Evolutionary conservation across 768 basidiomycete species (phyloP), one percentile per base, ranked within the genome.

Genomic region (Ephemerocybe angulata): DNA sequence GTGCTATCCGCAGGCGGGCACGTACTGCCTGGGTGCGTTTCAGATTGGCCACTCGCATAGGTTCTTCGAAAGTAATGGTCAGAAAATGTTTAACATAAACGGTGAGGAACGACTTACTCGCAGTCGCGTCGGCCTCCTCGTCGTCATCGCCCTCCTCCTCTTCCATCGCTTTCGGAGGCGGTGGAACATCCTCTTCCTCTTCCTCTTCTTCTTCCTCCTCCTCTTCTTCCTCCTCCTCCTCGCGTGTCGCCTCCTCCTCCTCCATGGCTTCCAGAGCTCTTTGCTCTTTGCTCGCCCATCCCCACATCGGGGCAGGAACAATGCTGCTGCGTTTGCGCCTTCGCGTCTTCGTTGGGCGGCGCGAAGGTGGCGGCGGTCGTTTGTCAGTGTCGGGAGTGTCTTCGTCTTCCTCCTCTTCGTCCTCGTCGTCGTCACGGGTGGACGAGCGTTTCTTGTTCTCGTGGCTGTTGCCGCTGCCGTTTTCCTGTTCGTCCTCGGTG

Each of bases 231-330:
- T 83, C 80, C 52, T 71, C 66, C 15, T 55, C 69, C 29, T 62
- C 58, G 30, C 55, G 57, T 50, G 55, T 63, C 29, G 53, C 84
- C 57, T 86, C 83, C 77, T 80, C 78, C 52, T 79, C 79, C 59
- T 82, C 80, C 52, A 71, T 65, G 19, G 51, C 69, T 30, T 65
- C 58, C 31, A 58, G 60, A 49, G 59, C 62, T 35, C 60, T 28
- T 15, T 67, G 58, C 68, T 68, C 77, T 47, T 70, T 75, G 66
- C 82, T 84, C 61, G 84, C 88, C 90, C 90, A 93, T 24, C 81
- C 88, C 90, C 90, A 92, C 88, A 91, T 92, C 52, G 82, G 82
- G 31, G 84, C 84, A 27, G 90, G 88, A 1, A 89, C 84, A 56
- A 90, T 76, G 53, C 85, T 86, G 62, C 85, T 81, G 50, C 84